Evolutionary conservation across 805 yeast genomes (phyloP).

Genomic region (Cyberlindnera subsufficiens): DNA sequence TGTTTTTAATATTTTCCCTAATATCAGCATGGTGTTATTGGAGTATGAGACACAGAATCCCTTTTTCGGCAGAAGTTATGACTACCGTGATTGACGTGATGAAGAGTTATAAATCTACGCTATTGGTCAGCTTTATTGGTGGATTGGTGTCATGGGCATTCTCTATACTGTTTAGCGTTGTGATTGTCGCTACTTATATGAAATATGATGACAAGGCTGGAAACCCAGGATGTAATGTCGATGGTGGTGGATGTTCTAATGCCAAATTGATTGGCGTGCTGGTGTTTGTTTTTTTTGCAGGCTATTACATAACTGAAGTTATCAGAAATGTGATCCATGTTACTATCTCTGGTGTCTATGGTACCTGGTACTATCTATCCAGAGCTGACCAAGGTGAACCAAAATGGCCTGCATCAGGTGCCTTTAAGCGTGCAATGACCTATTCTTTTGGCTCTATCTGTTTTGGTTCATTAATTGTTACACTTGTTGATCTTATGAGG

Average conservation of each 20-base stretch:
- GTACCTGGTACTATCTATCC: conserved; percentile 86
- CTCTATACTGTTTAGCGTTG: conserved; percentile 57
- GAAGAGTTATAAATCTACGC: conserved; percentile 63
- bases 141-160: conserved; percentile 55
- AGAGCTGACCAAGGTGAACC: conserved; percentile 77
- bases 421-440: conserved; percentile 74
- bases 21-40: conserved; percentile 68
- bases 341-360: conserved; percentile 77
- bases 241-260: conserved; percentile 51
- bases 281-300: conserved; percentile 74
- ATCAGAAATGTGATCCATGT: conserved; percentile 75
- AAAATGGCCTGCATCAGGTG: conserved; percentile 70
- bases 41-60: conserved; percentile 65
- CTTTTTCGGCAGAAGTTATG: conserved; percentile 66
- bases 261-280: conserved; percentile 62
- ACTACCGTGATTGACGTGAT: conserved; percentile 74
- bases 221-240: conserved; percentile 45
- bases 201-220: conserved; percentile 56
- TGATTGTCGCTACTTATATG: conserved; percentile 70
- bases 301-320: conserved; percentile 79
- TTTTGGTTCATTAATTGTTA: conserved; percentile 73
- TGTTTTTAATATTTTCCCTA: conserved; percentile 58
- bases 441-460: conserved; percentile 88
- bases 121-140: conserved; percentile 57
- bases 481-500: conserved; percentile 61